Conservation (phyloP, 345 rosid genomes). For the Geranium rotundifolium region DNA sequence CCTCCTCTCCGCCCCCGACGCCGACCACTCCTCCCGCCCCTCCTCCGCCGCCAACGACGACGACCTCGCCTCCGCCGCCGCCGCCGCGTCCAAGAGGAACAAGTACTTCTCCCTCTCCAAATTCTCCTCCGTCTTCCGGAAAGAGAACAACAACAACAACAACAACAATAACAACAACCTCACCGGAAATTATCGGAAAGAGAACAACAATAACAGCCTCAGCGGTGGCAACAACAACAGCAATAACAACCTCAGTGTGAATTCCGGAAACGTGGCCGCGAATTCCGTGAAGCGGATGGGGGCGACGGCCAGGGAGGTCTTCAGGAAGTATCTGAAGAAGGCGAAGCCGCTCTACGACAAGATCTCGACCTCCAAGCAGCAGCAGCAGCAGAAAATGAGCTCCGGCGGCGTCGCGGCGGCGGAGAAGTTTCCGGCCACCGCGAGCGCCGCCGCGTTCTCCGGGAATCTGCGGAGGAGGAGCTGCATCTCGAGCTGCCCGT, state of each 20-base stretch:
- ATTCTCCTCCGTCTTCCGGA: slow-evolving; percentile 82
- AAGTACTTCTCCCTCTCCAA: slow-evolving; percentile 63
- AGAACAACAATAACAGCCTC: no score
- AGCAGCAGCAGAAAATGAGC: slow-evolving; percentile 34
- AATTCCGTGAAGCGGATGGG: slow-evolving; percentile 64
- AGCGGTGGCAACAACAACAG: no score
- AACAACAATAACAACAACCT: no score
- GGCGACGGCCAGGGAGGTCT: slow-evolving; percentile 65
- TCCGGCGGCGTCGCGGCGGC: slow-evolving; percentile 6
- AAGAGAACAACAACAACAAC: slow-evolving; percentile 23
- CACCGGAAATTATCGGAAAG: slow-evolving; percentile 6
- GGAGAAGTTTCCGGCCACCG: no score
- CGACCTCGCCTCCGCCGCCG: slow-evolving; percentile 15
- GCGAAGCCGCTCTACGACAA: slow-evolving; percentile 92
- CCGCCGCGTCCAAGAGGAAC: slow-evolving; percentile 18
- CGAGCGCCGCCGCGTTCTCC: slow-evolving; percentile 66
- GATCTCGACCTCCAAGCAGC: slow-evolving; percentile 59
- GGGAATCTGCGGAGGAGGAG: slow-evolving; percentile 67
- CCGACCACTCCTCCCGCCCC: slow-evolving; percentile 80
- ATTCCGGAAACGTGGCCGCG: slow-evolving; percentile 3
- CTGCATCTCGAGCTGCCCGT: slow-evolving; percentile 69
- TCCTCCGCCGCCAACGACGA: slow-evolving; percentile 77
- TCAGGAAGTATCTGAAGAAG: slow-evolving; percentile 75
- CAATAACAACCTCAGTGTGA: no score
- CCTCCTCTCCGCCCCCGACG: slow-evolving; percentile 37